Evolutionary conservation across 805 yeast genomes (phyloP).

Genomic region (Myxozyma kluyveri): DNA sequence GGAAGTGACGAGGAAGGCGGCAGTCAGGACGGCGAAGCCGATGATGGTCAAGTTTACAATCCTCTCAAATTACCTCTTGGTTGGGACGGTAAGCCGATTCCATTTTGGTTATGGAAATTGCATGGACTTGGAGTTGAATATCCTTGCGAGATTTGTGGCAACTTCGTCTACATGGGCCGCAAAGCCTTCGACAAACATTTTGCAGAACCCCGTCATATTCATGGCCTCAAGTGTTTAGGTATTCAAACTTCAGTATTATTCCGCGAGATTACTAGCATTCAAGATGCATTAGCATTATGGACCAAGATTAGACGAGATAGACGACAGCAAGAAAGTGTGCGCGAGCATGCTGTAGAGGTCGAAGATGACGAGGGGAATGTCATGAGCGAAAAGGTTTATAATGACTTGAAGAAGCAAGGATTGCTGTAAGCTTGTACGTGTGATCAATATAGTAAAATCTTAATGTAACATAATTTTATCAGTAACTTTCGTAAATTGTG

Average conservation of each 20-base stretch:
- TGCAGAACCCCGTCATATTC: constrained; percentile 60
- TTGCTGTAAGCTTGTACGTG: constrained; percentile 50
- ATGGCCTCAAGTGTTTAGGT: constrained; percentile 75
- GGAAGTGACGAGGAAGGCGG: constrained; percentile 32
- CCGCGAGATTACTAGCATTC: constrained; percentile 61
- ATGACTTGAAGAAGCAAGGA: constrained; percentile 86
- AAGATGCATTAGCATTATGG: constrained; percentile 64
- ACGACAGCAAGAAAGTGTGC: constrained; percentile 42
- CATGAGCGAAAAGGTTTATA: constrained; percentile 76
- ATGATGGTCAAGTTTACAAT: constrained; percentile 39
- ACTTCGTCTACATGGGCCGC: constrained; percentile 68
- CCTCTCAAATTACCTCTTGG: constrained; percentile 73
- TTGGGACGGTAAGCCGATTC: constrained; percentile 87
- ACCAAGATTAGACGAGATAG: constrained; percentile 43
- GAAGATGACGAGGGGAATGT: constrained; percentile 94
- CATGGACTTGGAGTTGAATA: constrained; percentile 77
- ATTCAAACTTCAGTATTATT: constrained; percentile 55
- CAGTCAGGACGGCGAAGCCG: constrained; percentile 33
- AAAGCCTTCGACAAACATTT: constrained; percentile 73
- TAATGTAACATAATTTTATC: too few relatives aligned
- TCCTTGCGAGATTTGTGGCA: constrained; percentile 85
- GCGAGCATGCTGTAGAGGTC: constrained; percentile 66
- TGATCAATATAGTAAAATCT: too few relatives aligned
- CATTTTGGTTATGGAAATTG: constrained; percentile 86
- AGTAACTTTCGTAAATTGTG: too few relatives aligned